Evolutionary conservation across 768 basidiomycete genomes (phyloP).

Genomic region (Leccinellum rugosiceps): DNA sequence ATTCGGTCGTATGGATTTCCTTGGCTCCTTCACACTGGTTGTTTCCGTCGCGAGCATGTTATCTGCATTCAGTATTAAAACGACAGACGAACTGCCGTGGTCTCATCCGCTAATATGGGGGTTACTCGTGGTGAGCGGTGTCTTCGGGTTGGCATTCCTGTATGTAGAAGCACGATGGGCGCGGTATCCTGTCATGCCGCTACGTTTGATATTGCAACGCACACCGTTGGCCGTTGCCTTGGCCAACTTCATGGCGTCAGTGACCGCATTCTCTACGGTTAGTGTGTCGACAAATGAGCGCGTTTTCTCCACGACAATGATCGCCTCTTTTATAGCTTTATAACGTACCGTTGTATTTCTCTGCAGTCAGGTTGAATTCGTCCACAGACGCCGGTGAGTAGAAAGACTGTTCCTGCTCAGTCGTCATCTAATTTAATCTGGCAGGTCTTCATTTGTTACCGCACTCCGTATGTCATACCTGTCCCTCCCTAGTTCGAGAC

Average conservation of each 20-base stretch:
- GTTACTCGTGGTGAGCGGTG: constrained; percentile 54
- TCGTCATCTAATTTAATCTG: constrained; percentile 9
- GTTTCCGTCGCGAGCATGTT: constrained; percentile 65
- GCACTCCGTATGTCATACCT: constrained; percentile 63
- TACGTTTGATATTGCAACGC: constrained; percentile 70
- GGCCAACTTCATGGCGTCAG: constrained; percentile 73
- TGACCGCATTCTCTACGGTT: constrained; percentile 80
- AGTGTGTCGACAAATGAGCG: constrained; percentile 13
- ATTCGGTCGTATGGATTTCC: constrained; percentile 76
- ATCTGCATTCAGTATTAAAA: constrained; percentile 73
- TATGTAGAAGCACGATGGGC: constrained; percentile 77
- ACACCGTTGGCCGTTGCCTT: constrained; percentile 81
- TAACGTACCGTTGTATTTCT: constrained; percentile 87
- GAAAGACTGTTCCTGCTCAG: neutral
- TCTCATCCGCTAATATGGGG: constrained; percentile 67
- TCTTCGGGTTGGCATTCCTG: constrained; percentile 61
- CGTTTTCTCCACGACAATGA: neutral
- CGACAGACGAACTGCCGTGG: constrained; percentile 77
- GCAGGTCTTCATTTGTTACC: constrained; percentile 83
- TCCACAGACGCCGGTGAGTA: constrained; percentile 68
- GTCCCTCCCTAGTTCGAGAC: constrained; percentile 4
- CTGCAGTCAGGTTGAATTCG: constrained; percentile 68
- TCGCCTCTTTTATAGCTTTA: constrained; percentile 52
- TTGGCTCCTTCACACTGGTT: constrained; percentile 81
- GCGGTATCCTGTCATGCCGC: constrained; percentile 86